Conservation (phyloP, 2,329 filamentous ascomycete species). For the Fusarium chaquense region DNA sequence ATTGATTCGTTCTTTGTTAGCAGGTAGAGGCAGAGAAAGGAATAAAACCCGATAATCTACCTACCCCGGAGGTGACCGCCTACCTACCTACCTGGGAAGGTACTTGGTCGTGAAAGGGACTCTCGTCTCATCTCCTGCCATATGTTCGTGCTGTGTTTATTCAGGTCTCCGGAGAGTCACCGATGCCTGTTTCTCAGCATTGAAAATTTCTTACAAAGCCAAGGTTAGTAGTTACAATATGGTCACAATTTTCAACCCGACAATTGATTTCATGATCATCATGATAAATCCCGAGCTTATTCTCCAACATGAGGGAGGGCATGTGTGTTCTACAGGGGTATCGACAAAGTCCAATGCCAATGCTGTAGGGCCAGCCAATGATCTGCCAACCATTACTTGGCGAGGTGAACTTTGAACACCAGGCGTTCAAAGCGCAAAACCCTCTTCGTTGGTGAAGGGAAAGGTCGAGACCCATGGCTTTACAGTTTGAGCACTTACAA, state of each 20-base stretch:
- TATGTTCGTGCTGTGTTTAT: neutral
- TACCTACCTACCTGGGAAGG: neutral
- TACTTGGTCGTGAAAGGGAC: neutral
- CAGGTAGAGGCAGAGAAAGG: neutral
- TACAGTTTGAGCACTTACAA: neutral
- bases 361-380: conserved; percentile 40
- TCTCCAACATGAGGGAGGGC: neutral
- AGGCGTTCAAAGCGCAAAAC: conserved; percentile 1
- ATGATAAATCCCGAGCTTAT: conserved; percentile 7
- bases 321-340: conserved; percentile 26
- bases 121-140: neutral
- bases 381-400: neutral
- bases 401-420: conserved; percentile 18
- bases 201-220: neutral
- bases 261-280: conserved; percentile 22
- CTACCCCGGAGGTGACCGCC: neutral
- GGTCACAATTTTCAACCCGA: no score
- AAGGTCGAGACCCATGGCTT: neutral
- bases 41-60: neutral
- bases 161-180: neutral
- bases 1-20: neutral
- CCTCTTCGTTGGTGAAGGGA: neutral
- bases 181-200: neutral
- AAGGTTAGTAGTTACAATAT: neutral
- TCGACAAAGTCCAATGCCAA: conserved; percentile 26